Evolutionary conservation across 177 flowering plant species (phyloP), one percentile per base, ranked within the genome.

Genomic region (Vitis hybrid): DNA sequence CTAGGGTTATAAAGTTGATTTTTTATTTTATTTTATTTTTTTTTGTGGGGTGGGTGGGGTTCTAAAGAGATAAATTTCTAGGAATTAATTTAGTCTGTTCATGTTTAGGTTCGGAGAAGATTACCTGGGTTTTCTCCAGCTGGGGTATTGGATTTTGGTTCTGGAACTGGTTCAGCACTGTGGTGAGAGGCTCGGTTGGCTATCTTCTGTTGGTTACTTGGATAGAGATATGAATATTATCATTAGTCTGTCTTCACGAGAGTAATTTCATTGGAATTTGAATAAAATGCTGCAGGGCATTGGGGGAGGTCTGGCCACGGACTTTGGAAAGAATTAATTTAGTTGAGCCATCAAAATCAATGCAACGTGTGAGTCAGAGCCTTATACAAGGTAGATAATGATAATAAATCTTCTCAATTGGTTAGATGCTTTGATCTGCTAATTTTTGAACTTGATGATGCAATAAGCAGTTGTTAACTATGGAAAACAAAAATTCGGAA

Each of bases 81-180:
- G 34, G 65, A 68, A 56, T 60, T 18, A 14, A 13, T 13, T 5
- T 40, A 40, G 59, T 48, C 56, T 9, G 8, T 19, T 75, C 7
- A 14, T 73, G 11, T 10, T 64, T 72, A 96, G 99, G 91, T 96
- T 19, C 79, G 86, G 2, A 82, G 91, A 72, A 89, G 99, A 78
- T 62, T 96, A 67, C 95, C 98, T 1, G 94, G 65, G 72, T 94
- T 96, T 75, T 64, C 87, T 56, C 99, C 98, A 0, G 65, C 83
- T 32, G 91, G 73, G 55, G 97, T 93, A 6, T 81, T 96, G 83
- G 99, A 96, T 85, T 96, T 96, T 91, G 98, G 98, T 57, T 88
- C 97, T 60, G 99, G 99, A 60, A 87, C 97, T 57, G 94, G 99
- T 69, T 89, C 98, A 0, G 97, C 89, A 54, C 77, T 91, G 70